Evolutionary conservation across 2,329 filamentous ascomycete species (phyloP).

Genomic region (Diaporthe amygdali): DNA sequence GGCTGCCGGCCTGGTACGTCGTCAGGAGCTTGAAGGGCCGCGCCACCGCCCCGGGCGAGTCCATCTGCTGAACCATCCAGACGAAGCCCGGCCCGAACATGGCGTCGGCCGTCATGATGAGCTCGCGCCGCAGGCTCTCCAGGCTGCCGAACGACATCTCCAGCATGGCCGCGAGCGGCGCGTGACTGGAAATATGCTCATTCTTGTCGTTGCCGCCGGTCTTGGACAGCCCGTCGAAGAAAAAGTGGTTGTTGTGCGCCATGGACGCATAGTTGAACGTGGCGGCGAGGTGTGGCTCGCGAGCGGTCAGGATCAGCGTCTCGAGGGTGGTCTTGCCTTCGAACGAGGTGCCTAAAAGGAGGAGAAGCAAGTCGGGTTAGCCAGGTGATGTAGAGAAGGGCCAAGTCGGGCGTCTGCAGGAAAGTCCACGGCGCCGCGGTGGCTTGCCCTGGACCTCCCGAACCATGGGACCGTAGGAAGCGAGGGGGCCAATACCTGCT

Average conservation of each 20-base stretch:
- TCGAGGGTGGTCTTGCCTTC: constrained; percentile 67
- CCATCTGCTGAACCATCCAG: constrained; percentile 75
- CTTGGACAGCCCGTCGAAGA: constrained; percentile 66
- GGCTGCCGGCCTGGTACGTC: constrained; percentile 91
- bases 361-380: constrained; percentile 12
- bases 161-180: constrained; percentile 68
- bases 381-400: not conserved
- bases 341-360: constrained; percentile 63
- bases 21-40: constrained; percentile 70
- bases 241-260: constrained; percentile 90
- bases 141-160: constrained; percentile 78
- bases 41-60: constrained; percentile 37
- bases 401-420: not conserved
- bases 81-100: constrained; percentile 99
- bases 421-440: not conserved
- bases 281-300: constrained; percentile 76
- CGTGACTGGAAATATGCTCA: constrained; percentile 31
- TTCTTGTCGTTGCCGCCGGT: constrained; percentile 50
- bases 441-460: too few species aligned
- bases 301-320: constrained; percentile 77
- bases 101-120: constrained; percentile 78
- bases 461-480: not conserved
- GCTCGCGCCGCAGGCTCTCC: constrained; percentile 79
- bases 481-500: constrained; percentile 60
- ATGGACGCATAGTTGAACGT: constrained; percentile 97